Evolutionary conservation across 805 yeast species (phyloP).

Genomic region (Candida tibetensis): DNA sequence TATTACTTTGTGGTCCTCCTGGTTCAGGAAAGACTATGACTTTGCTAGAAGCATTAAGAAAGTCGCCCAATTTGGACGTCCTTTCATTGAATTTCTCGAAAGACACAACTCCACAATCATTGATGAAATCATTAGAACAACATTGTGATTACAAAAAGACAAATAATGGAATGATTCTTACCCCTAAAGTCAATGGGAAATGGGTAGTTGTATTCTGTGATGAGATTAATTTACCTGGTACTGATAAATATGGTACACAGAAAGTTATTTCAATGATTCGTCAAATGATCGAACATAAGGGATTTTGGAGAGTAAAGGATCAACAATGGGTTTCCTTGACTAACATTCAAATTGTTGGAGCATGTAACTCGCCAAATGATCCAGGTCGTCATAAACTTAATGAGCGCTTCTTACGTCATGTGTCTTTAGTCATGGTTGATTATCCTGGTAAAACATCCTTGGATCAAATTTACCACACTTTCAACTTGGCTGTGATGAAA

Average conservation of each 20-base stretch:
- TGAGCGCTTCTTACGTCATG: slow-evolving; percentile 63
- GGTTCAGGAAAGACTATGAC: slow-evolving; percentile 98
- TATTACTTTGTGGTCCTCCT: slow-evolving; percentile 91
- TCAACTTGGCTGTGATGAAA: slow-evolving; percentile 55
- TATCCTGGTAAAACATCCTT: slow-evolving; percentile 70
- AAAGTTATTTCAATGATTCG: slow-evolving; percentile 67
- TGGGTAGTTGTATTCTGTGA: slow-evolving; percentile 87
- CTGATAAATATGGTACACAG: slow-evolving; percentile 73
- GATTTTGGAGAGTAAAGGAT: slow-evolving; percentile 69
- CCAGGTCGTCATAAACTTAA: slow-evolving; percentile 64
- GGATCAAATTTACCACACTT: slow-evolving; percentile 61
- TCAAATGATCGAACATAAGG: slow-evolving; percentile 66
- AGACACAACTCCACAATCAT: slow-evolving; percentile 61
- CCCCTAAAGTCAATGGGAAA: slow-evolving; percentile 60
- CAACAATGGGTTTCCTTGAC: slow-evolving; percentile 64
- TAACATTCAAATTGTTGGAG: slow-evolving; percentile 84
- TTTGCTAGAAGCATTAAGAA: slow-evolving; percentile 62
- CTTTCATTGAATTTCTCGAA: slow-evolving; percentile 79
- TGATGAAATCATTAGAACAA: slow-evolving; percentile 68
- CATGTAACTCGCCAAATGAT: slow-evolving; percentile 88
- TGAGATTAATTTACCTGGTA: slow-evolving; percentile 79
- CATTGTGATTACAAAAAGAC: slow-evolving; percentile 60
- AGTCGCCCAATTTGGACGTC: slow-evolving; percentile 55
- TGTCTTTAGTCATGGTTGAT: slow-evolving; percentile 66
- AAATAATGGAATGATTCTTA: slow-evolving; percentile 48